Evolutionary conservation across 139 green algal species (phyloP), one percentile per base, ranked within the genome.

Genomic region (Volvox reticuliferus): DNA sequence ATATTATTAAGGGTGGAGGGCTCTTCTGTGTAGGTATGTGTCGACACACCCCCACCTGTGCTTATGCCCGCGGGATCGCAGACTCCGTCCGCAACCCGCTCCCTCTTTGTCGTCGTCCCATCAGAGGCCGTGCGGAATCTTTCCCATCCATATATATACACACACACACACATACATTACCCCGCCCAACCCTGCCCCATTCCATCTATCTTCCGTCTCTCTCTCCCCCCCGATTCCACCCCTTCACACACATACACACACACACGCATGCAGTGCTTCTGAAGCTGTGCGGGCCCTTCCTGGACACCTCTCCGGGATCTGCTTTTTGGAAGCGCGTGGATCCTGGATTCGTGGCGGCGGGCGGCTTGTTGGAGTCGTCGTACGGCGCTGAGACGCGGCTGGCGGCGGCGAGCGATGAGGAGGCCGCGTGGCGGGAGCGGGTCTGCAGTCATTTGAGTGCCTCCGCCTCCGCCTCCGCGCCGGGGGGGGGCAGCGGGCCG

Each of bases 231-330:
- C 21, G 16, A 24, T 28, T 24, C n/a, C n/a, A n/a, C n/a, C n/a
- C n/a, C n/a, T 73, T 26, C 65, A 28, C 65, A 73, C 65, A 73
- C 6, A 30, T 12, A 28, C 65, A 73, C 65, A 73, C 6, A 24
- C 26, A 32, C 30, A 55, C 78, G 0, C 1, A 6, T 71, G 26
- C 86, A 62, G 96, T 98, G 63, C 86, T 98, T 91, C 93, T 99
- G 44, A 88, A 90, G 86, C 91, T 99, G 85, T 98, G 96, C 86
- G 95, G 95, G 37, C 98, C 98, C 22, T 99, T 99, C 91, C 20
- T 98, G 50, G 97, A 98, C 78, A 92, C 95, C 28, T 75, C 87
- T 14, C 88, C 83, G 5, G 68, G 67, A 9, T 82, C 69, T n/a
- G 84, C 91, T 82, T 94, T 94, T 76, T 96, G 91, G 91, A 93